Percentiles rank a stretch among this genome's conserved stretches.
Evolutionary conservation across 108 stramenopile species (phyloP).

Genomic region (Schizochytrium sp.): DNA sequence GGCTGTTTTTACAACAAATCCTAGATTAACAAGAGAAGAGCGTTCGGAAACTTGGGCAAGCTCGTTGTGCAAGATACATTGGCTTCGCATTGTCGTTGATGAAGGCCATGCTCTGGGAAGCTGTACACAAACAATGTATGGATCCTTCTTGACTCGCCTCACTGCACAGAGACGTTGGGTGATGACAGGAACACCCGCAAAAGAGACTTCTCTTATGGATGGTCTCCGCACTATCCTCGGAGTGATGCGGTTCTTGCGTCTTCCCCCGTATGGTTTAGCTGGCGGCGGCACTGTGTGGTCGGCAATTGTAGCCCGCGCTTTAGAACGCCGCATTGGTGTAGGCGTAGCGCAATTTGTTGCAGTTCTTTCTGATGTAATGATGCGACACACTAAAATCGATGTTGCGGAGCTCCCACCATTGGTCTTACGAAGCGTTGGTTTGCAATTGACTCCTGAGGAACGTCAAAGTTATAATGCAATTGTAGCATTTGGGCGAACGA

Average conservation of each 20-base stretch:
- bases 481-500: constrained; percentile 23
- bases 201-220: constrained; percentile 33
- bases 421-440: neutral
- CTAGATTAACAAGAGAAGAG: constrained; percentile 27
- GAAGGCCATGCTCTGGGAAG: constrained; percentile 41
- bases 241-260: neutral
- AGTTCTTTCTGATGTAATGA: constrained; percentile 26
- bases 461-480: constrained; percentile 51
- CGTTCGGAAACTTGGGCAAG: neutral
- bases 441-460: constrained; percentile 20
- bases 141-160: constrained; percentile 9
- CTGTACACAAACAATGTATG: constrained; percentile 45
- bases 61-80: neutral
- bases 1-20: constrained; percentile 13
- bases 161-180: neutral
- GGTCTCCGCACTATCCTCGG: constrained; percentile 51
- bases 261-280: constrained; percentile 5
- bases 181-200: constrained; percentile 58
- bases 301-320: neutral
- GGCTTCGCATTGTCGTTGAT: constrained; percentile 22
- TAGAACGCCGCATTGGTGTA: constrained; percentile 25
- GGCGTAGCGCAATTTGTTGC: constrained; percentile 56
- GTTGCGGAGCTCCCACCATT: constrained; percentile 43
- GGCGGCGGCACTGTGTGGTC: neutral
- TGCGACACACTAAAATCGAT: constrained; percentile 52